Evolutionary conservation across 2,329 filamentous ascomycete genomes (phyloP).

Genomic region (Aspergillus persii): DNA sequence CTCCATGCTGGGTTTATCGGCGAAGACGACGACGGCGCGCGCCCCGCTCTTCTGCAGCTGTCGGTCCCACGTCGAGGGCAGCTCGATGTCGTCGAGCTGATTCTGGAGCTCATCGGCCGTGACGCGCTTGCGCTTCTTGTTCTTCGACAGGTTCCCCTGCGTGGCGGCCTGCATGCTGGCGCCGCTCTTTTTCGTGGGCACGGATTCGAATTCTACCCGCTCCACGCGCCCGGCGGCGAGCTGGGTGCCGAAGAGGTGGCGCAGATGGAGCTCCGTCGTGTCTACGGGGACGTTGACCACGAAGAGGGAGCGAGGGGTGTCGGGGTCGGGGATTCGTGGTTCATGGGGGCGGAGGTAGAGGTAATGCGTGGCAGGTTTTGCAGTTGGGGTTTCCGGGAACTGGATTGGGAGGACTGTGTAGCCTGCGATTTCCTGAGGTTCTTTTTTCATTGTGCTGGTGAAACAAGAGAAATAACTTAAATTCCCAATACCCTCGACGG

Average conservation of each 20-base stretch:
- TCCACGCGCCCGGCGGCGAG: conserved; percentile 78
- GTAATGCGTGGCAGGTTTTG: conserved; percentile 68
- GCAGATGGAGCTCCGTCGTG: conserved; percentile 73
- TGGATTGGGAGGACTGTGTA: conserved; percentile 69
- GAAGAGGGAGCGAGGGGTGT: conserved; percentile 79
- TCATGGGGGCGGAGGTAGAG: conserved; percentile 82
- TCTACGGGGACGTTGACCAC: conserved; percentile 87
- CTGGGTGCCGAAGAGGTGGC: conserved; percentile 70
- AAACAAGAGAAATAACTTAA: neutral
- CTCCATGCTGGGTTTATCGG: conserved; percentile 76
- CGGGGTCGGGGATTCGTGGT: conserved; percentile 70
- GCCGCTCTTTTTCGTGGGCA: conserved; percentile 38
- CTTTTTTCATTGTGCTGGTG: conserved; percentile 35
- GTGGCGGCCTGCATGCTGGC: conserved; percentile 12
- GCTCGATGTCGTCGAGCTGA: conserved; percentile 57
- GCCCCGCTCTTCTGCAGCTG: conserved; percentile 70
- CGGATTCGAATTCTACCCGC: conserved; percentile 67
- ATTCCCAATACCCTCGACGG: neutral
- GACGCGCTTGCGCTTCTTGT: conserved; percentile 57
- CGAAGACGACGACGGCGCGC: conserved; percentile 77
- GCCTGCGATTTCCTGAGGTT: conserved; percentile 50
- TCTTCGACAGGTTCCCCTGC: conserved; percentile 26
- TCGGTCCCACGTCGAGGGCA: conserved; percentile 74
- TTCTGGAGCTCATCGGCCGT: conserved; percentile 49
- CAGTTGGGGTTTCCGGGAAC: conserved; percentile 62